Conservation (phyloP, 2,329 filamentous ascomycete genomes). For the Onygena corvina region DNA sequence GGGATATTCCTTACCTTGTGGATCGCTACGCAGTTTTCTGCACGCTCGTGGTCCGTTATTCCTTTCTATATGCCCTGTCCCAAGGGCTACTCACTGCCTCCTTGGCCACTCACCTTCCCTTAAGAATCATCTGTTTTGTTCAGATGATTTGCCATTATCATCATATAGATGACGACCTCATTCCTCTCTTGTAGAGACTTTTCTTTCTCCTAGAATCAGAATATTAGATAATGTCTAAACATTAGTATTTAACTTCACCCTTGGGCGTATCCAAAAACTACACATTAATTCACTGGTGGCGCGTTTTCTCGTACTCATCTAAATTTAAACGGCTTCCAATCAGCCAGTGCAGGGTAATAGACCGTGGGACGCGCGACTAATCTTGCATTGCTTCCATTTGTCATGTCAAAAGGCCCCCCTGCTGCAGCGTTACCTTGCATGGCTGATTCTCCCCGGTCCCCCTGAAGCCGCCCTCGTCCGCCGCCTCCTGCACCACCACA, state of each 20-base stretch:
- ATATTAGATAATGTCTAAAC: conserved; percentile 3
- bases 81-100: neutral
- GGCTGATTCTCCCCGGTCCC: neutral
- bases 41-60: neutral
- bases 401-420: neutral
- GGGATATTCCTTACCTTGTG: neutral
- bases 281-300: neutral
- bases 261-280: neutral
- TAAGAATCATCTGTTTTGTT: neutral
- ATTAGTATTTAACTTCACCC: neutral
- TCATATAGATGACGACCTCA: neutral
- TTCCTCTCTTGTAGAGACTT: neutral
- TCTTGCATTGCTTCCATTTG: neutral
- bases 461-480: neutral
- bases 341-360: neutral
- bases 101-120: neutral
- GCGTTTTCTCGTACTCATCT: neutral
- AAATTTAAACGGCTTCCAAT: neutral
- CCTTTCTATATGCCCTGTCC: neutral
- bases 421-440: neutral
- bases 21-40: neutral
- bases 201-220: neutral
- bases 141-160: too few relatives aligned
- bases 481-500: neutral
- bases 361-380: neutral